These are phyloP conservation scores for Phytophthora sansomeana DNA, from an alignment of 352 stramenopile species.

Conservation along the genomic window DNA sequence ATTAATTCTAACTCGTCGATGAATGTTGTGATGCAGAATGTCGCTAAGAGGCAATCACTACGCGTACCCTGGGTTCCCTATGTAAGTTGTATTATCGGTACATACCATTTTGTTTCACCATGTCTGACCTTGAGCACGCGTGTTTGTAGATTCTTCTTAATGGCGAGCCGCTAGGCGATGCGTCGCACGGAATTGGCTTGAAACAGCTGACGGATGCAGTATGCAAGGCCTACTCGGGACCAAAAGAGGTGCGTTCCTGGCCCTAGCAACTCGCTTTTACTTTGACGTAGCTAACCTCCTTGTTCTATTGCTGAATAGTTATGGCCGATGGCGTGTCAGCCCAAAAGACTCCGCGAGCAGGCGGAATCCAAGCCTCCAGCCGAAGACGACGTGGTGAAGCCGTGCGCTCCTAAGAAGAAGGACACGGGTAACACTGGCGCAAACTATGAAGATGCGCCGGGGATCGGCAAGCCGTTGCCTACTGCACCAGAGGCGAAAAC, in stretches of 20 bases:
- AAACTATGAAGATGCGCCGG: slow-evolving; percentile 64
- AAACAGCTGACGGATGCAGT: slow-evolving; percentile 72
- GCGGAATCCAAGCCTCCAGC: slow-evolving; percentile 42
- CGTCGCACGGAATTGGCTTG: slow-evolving; percentile 68
- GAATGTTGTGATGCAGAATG: slow-evolving; percentile 45
- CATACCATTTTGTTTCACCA: neutral
- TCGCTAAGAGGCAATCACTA: slow-evolving; percentile 55
- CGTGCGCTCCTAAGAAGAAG: slow-evolving; percentile 76
- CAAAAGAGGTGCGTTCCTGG: slow-evolving; percentile 41
- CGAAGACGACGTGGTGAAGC: slow-evolving; percentile 62
- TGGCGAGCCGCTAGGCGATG: slow-evolving; percentile 58
- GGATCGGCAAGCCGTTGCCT: slow-evolving; percentile 62
- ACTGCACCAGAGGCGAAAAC: slow-evolving; percentile 37
- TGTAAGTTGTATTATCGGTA: slow-evolving; percentile 45
- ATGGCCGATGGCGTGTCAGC: slow-evolving; percentile 57
- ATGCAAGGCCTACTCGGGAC: slow-evolving; percentile 74
- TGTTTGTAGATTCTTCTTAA: slow-evolving; percentile 65
- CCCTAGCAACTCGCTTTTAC: neutral
- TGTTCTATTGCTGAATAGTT: slow-evolving; percentile 31
- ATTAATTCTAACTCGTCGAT: slow-evolving; percentile 4
- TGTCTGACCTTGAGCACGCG: neutral
- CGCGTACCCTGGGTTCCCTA: slow-evolving; percentile 76
- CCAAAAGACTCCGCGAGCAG: slow-evolving; percentile 69
- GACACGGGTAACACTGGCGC: slow-evolving; percentile 34
- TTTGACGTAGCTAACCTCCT: neutral